Evolutionary conservation across 805 yeast species (phyloP).

Genomic region (Nadsonia fulvescens): DNA sequence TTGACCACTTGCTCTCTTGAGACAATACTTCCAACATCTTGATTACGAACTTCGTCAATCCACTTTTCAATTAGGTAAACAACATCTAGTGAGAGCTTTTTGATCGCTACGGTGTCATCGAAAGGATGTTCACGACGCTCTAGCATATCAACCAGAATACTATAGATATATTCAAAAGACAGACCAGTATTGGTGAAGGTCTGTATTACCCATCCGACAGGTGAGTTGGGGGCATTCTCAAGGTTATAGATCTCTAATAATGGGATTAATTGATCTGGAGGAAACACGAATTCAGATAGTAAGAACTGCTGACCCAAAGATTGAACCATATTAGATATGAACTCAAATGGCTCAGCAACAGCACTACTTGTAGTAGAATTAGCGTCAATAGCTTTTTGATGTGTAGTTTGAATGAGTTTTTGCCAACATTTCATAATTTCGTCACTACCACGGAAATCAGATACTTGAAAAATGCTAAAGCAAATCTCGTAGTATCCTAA

Average conservation of each 20-base stretch:
- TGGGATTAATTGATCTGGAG: slow-evolving; percentile 52
- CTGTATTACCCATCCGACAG: slow-evolving; percentile 21
- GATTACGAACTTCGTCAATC: slow-evolving; percentile 9
- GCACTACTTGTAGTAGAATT: too few relatives aligned
- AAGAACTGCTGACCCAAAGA: slow-evolving; percentile 46
- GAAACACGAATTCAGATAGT: slow-evolving; percentile 63
- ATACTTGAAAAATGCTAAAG: slow-evolving; percentile 55
- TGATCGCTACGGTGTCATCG: slow-evolving; percentile 11
- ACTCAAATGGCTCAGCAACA: too few relatives aligned
- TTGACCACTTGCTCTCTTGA: too few relatives aligned
- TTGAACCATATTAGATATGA: slow-evolving; percentile 21
- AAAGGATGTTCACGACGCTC: slow-evolving; percentile 18
- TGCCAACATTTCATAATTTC: slow-evolving; percentile 74
- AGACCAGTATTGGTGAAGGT: slow-evolving; percentile 21
- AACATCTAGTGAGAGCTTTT: slow-evolving; percentile 14
- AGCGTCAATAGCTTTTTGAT: slow-evolving; percentile 13
- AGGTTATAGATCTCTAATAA: slow-evolving; percentile 40
- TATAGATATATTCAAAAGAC: slow-evolving; percentile 13
- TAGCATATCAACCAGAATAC: slow-evolving; percentile 14
- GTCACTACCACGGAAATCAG: slow-evolving; percentile 73
- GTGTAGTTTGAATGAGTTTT: slow-evolving; percentile 38
- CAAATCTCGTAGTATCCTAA: slow-evolving; percentile 75
- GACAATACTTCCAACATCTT: too few relatives aligned
- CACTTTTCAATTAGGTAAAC: slow-evolving; percentile 12
- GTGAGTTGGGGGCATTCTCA: slow-evolving; percentile 25